Conservation (phyloP, 805 yeast genomes). For the Ogataea pilisensis region DNA sequence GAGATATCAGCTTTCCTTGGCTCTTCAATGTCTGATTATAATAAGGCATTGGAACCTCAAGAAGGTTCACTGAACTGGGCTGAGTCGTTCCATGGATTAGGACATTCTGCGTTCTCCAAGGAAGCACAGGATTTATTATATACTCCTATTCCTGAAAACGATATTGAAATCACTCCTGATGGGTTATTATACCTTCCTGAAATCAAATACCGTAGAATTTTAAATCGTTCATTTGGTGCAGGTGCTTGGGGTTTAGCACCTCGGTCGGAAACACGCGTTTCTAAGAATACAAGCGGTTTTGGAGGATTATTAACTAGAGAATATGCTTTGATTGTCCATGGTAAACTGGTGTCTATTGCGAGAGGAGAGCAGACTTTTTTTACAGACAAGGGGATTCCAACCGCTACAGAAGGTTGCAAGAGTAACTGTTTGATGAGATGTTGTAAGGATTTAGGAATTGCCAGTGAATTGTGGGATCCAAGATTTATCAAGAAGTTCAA, state of each 20-base stretch:
- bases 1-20: constrained; percentile 16
- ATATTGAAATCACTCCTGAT: constrained; percentile 93
- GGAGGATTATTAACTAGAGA: constrained; percentile 70
- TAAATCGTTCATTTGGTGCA: constrained; percentile 92
- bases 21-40: constrained; percentile 23
- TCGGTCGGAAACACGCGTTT: constrained; percentile 75
- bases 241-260: constrained; percentile 99
- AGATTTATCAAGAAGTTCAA: constrained; percentile 72
- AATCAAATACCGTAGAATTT: constrained; percentile 85
- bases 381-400: constrained; percentile 80
- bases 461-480: constrained; percentile 98
- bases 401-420: constrained; percentile 96
- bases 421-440: constrained; percentile 97
- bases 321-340: constrained; percentile 82
- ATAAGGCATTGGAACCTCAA: constrained; percentile 7
- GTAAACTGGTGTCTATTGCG: constrained; percentile 84
- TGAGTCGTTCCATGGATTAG: constrained; percentile 81
- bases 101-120: constrained; percentile 67
- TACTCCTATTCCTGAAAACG: constrained; percentile 59
- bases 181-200: constrained; percentile 91
- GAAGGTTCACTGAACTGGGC: constrained; percentile 64
- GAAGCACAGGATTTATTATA: constrained; percentile 57
- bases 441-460: constrained; percentile 95
- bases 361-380: constrained; percentile 96
- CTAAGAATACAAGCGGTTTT: constrained; percentile 41